A percentile compares a stretch with the other conserved stretches of the same genome.
phyloP scores from a whole-genome alignment of 73 alveolate genomes.

The Symbiodinium pilosum region DNA sequence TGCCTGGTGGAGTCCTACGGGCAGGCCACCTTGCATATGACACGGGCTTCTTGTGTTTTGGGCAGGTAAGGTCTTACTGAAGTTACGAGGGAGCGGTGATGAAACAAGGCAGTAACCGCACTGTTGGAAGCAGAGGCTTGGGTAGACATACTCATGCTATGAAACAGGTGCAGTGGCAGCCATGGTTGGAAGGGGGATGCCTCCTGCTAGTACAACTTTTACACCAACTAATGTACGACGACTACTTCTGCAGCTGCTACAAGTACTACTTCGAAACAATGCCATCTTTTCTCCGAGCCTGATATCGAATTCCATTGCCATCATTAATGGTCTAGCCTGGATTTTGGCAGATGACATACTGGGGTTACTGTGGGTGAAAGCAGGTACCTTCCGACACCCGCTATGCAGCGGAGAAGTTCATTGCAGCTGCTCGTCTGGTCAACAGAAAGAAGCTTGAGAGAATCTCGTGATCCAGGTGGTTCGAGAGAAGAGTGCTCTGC shows the following conservation, averaged over 20 bases:
- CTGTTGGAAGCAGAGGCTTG: neutral
- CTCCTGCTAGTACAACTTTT: too few relatives aligned
- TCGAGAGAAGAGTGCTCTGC: neutral
- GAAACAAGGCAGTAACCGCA: neutral
- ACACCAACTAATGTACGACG: too few relatives aligned
- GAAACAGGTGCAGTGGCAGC: neutral
- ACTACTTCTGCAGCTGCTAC: too few relatives aligned
- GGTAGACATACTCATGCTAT: too few relatives aligned
- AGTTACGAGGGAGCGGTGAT: neutral
- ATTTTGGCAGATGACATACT: too few relatives aligned
- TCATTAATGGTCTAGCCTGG: too few relatives aligned
- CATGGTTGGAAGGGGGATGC: too few relatives aligned
- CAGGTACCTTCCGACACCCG: slow-evolving; percentile 62
- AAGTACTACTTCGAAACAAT: too few relatives aligned
- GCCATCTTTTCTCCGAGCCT: too few relatives aligned
- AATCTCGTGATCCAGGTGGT: neutral
- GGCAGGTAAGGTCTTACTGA: neutral
- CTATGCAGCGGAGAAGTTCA: slow-evolving; percentile 45
- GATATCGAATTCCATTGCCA: neutral
- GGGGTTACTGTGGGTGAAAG: neutral
- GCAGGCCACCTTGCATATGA: slow-evolving; percentile 15
- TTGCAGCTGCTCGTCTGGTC: slow-evolving; percentile 8
- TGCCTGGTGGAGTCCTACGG: slow-evolving; percentile 83
- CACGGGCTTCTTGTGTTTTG: neutral
- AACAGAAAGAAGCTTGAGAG: neutral